Evolutionary conservation across 2,329 filamentous ascomycete genomes (phyloP).

Genomic region (Aspergillus candidus): DNA sequence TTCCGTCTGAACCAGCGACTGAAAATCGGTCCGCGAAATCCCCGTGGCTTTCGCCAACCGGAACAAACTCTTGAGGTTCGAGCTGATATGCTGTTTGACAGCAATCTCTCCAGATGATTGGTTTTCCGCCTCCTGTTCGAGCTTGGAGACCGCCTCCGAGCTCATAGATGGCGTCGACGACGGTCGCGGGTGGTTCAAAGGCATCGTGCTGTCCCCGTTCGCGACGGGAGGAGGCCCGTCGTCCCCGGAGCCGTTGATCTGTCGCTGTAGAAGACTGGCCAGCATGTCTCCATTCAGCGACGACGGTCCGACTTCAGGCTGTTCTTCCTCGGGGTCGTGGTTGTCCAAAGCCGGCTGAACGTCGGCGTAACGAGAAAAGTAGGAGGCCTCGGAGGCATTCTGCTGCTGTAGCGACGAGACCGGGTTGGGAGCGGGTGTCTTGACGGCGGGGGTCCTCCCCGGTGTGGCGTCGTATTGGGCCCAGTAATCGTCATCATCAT

Average conservation of each 20-base stretch:
- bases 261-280: constrained; percentile 33
- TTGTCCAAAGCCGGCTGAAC: constrained; percentile 60
- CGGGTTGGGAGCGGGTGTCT: constrained; percentile 28
- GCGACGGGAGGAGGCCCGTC: constrained; percentile 12
- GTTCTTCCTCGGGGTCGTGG: constrained; percentile 55
- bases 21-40: constrained; percentile 55
- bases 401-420: constrained; percentile 23
- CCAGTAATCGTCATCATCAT: constrained; percentile 61
- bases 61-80: constrained; percentile 59
- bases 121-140: constrained; percentile 50
- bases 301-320: constrained; percentile 42
- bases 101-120: constrained; percentile 53
- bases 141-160: constrained; percentile 46
- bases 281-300: constrained; percentile 51
- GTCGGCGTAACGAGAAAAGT: constrained; percentile 56
- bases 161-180: constrained; percentile 39
- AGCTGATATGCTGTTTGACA: constrained; percentile 58
- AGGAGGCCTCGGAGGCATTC: constrained; percentile 49
- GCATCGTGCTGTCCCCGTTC: constrained; percentile 19
- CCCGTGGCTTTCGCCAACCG: constrained; percentile 54
- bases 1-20: constrained; percentile 53
- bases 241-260: constrained; percentile 24
- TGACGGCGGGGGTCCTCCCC: constrained; percentile 43
- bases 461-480: constrained; percentile 56
- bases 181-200: constrained; percentile 40